A percentile compares a stretch with the other conserved stretches of the same genome.
Evolutionary conservation across 192 early-diverging fungal genomes (phyloP).

Genomic region (Coemansia sp.): DNA sequence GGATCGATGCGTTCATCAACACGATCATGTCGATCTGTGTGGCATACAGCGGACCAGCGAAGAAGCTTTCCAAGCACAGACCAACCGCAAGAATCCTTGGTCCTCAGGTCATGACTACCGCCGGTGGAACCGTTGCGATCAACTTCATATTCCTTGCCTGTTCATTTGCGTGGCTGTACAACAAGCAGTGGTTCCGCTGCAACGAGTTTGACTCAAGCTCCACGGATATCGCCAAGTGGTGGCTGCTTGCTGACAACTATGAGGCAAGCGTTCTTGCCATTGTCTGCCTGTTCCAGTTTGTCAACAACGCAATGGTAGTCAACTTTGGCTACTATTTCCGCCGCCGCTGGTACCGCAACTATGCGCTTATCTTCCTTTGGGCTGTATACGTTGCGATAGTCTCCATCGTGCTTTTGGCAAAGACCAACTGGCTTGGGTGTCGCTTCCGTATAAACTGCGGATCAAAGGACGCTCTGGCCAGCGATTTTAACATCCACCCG

Average conservation of each 20-base stretch:
- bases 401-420: conserved; percentile 57
- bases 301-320: conserved; percentile 64
- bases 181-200: conserved; percentile 64
- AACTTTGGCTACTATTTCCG: conserved; percentile 69
- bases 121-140: conserved; percentile 64
- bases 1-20: conserved; percentile 68
- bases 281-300: conserved; percentile 66
- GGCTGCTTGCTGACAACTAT: conserved; percentile 74
- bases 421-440: conserved; percentile 60
- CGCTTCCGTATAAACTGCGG: conserved; percentile 76
- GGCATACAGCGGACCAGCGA: conserved; percentile 61
- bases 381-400: conserved; percentile 51
- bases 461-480: conserved; percentile 12
- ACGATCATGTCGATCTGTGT: conserved; percentile 63
- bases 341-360: conserved; percentile 60
- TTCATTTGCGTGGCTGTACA: conserved; percentile 58
- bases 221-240: conserved; percentile 68
- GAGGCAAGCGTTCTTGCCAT: conserved; percentile 62
- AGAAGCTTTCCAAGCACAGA: conserved; percentile 54
- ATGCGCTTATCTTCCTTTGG: conserved; percentile 58
- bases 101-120: conserved; percentile 63
- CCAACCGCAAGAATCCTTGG: conserved; percentile 76
- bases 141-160: conserved; percentile 62
- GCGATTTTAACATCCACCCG: conserved; percentile 25
- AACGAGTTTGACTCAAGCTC: conserved; percentile 65